Evolutionary conservation across 2,329 filamentous ascomycete genomes (phyloP), one percentile per base, ranked within the genome.

Genomic region (Fusarium sp.): DNA sequence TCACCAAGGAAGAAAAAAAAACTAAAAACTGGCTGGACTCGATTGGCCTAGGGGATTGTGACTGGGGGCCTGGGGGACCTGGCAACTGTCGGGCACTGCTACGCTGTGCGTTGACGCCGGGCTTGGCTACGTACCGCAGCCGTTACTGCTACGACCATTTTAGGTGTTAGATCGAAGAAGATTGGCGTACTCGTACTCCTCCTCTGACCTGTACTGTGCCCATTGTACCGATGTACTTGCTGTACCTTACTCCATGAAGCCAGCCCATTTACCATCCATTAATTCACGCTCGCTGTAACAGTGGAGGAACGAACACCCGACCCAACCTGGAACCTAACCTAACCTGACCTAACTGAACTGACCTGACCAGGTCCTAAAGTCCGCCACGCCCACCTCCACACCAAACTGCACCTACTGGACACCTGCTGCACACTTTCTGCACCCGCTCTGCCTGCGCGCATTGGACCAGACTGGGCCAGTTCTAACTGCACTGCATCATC

Each of bases 331-430:
- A 37, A 12, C 34, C 34, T 37, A 37, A 37, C 34, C 34, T 37
- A 37, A 37, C 34, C 34, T 37, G 34, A 37, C 34, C 34, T 37
- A 37, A 37, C 34, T 37, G 34, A 37, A 37, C 34, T 37, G 34
- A n/a, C 34, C 34, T 52, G 34, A 52, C 49, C 49, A 52, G 49
- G 48, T 41, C 59, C 45, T 65, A 31, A 58, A 64, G 54, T 52
- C 69, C 58, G 62, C 72, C 71, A 74, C 72, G 62, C 69, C 65
- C 69, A 72, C 71, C 70, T 74, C 72, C 74, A 70, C 73, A 73
- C 67, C 70, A 58, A 62, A 23, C 30, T 39, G 31, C 48, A 31
- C 31, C 34, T n/a, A 37, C 31, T 48, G 42, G 26, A 56, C 59
- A 53, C 58, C 52, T 37, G 42, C 42, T 62, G 58, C 60, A 50